Evolutionary conservation across 805 yeast species (phyloP).

Genomic region (Wickerhamiella sorbophila): DNA sequence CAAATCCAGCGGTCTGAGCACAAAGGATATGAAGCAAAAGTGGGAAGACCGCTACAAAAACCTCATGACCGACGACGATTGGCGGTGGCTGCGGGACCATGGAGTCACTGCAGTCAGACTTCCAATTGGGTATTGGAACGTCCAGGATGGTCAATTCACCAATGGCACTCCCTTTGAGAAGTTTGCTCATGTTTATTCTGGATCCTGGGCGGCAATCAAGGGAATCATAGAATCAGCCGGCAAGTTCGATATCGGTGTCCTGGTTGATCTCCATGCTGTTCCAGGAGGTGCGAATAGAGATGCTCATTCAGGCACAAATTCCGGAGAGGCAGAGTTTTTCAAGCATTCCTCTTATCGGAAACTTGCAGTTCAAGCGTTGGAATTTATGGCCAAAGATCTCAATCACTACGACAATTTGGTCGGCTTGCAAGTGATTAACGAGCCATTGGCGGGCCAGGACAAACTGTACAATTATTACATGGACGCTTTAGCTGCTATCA

Average conservation of each 20-base stretch:
- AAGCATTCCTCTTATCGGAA: conserved; percentile 23
- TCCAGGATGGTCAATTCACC: conserved; percentile 47
- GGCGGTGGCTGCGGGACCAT: conserved; percentile 54
- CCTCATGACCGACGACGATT: conserved; percentile 55
- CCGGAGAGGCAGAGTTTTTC: conserved; percentile 57
- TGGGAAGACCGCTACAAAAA: conserved; percentile 50
- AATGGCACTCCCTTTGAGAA: conserved; percentile 48
- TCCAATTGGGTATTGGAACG: conserved; percentile 86
- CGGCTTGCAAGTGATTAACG: conserved; percentile 79
- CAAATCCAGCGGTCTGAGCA: conserved; percentile 34
- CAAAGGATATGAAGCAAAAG: conserved; percentile 36
- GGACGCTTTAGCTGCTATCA: conserved; percentile 46
- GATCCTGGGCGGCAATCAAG: conserved; percentile 58
- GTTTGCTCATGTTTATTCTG: conserved; percentile 41
- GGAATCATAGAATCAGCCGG: conserved; percentile 46
- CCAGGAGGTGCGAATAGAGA: conserved; percentile 88
- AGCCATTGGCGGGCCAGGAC: conserved; percentile 49
- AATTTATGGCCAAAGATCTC: conserved; percentile 50
- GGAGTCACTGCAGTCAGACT: conserved; percentile 73
- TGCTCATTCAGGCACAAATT: conserved; percentile 65
- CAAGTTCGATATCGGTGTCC: conserved; percentile 47
- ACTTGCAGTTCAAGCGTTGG: conserved; percentile 36
- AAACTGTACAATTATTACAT: conserved; percentile 42
- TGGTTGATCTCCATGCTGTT: conserved; percentile 76
- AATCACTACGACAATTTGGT: conserved; percentile 47